These are phyloP conservation scores for Lipomyces chichibuensis DNA, from an alignment of 805 yeast genomes.

Conservation along the genomic window DNA sequence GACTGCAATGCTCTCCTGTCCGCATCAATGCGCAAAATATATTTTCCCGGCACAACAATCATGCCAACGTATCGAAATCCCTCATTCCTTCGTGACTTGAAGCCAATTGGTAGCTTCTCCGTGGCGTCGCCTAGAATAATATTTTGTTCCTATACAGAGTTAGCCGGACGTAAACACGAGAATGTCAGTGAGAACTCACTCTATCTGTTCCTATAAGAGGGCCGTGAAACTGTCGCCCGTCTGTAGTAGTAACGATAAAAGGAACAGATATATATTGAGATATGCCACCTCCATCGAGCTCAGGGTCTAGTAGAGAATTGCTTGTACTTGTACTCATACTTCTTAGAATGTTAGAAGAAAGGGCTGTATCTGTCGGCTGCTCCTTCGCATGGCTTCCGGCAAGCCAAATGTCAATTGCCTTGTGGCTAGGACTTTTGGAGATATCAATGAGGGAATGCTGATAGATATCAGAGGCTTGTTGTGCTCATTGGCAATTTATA, in stretches of 20 bases:
- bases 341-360: background rate
- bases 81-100: conserved; percentile 11
- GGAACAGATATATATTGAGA: conserved; percentile 19
- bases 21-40: conserved; percentile 30
- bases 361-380: background rate
- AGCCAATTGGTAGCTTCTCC: conserved; percentile 26
- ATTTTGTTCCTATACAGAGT: conserved; percentile 27
- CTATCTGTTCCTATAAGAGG: conserved; percentile 33
- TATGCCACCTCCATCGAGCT: conserved; percentile 40
- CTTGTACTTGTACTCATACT: background rate
- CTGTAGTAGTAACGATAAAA: conserved; percentile 27
- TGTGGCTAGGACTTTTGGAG: background rate
- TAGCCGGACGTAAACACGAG: background rate
- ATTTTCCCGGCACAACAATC: conserved; percentile 35
- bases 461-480: too few relatives aligned
- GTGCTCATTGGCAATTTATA: too few relatives aligned
- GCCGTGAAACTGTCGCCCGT: conserved; percentile 35
- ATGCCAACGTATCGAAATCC: conserved; percentile 34
- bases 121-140: conserved; percentile 33
- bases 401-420: background rate
- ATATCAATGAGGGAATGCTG: background rate
- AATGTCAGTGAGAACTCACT: conserved; percentile 14
- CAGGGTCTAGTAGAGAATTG: background rate
- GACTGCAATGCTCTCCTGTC: background rate
- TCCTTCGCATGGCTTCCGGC: background rate